Base-by-base conservation (phyloP, 169 alveolate species). In the Cryptosporidium andersoni region DNA sequence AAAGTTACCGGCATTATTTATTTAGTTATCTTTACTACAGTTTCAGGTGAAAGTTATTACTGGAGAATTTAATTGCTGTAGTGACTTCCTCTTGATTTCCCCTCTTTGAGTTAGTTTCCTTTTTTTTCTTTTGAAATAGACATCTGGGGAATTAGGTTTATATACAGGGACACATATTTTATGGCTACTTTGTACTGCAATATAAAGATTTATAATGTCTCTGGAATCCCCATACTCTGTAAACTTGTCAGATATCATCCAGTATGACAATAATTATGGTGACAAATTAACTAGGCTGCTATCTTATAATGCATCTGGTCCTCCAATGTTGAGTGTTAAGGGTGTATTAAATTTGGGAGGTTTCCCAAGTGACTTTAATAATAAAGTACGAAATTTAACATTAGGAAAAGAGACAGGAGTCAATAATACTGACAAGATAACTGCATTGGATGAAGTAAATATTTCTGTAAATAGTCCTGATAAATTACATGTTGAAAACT, bases 221-320 rank as follows among this genome's bases (percentile, higher is more conserved):
- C 36, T 11, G 42, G n/a, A 62, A 62, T 6, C 49, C 25, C 40
- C 80, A 64, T 25, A 8, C 62, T 45, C 62, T 47, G 39, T 47
- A n/a, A 47, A 56, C 12, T 58, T 74, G 11, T 74, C 85, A 0
- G 42, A 56, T 48, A 47, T 74, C 4, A 74, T 74, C 9, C 74
- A 74, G 34, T 58, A 74, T 43, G 85, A 74, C 58, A 53, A 55
- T 36, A 63, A 74, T 55, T 74, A 74, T 45, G 85, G 85, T 45
- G 34, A 52, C 16, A 74, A 74, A 45, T 53, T 74, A 60, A 55
- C 85, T 14, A 62, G 60, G 40, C 2, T 74, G 9, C 45, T 74
- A 40, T 37, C 74, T 2, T 48, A 74, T 52, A 74, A 74, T 14
- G 55, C 85, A 36, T 14, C 36, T 1, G 68, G 68, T 4, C 74